Conservation (phyloP, 2,329 filamentous ascomycete genomes). For the Aureobasidium zeae region DNA sequence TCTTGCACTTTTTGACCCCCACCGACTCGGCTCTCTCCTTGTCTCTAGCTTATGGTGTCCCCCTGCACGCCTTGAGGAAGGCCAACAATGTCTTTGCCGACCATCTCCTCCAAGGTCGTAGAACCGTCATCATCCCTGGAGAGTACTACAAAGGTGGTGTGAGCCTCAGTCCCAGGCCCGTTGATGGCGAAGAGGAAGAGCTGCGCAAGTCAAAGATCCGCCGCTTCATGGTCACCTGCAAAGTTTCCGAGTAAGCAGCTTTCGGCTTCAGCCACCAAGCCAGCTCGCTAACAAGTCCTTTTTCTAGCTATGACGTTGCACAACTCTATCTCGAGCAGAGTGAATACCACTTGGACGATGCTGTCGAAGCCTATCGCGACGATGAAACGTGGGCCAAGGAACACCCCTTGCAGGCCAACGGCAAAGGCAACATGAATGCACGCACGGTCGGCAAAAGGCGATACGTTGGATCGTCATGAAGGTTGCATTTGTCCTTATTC, state of each 20-base stretch:
- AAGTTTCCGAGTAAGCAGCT: constrained; percentile 56
- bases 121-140: constrained; percentile 62
- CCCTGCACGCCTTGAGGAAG: constrained; percentile 51
- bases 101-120: constrained; percentile 59
- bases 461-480: constrained; percentile 24
- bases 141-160: constrained; percentile 58
- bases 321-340: constrained; percentile 64
- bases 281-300: constrained; percentile 28
- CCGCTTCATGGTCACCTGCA: constrained; percentile 70
- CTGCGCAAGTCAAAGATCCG: constrained; percentile 59
- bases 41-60: constrained; percentile 62
- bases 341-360: constrained; percentile 55
- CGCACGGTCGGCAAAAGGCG: constrained; percentile 28
- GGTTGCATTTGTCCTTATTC: constrained; percentile 21
- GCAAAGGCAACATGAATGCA: constrained; percentile 36
- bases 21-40: constrained; percentile 59
- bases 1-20: constrained; percentile 66
- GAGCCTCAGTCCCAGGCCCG: constrained; percentile 58
- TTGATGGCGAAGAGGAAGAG: constrained; percentile 69
- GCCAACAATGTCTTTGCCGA: constrained; percentile 64
- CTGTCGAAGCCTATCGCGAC: constrained; percentile 55
- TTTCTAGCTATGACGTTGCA: constrained; percentile 56
- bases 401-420: constrained; percentile 48
- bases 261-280: constrained; percentile 25
- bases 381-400: constrained; percentile 69